Percentiles rank a stretch among this genome's conserved stretches.
phyloP scores from a whole-genome alignment of 495 filamentous ascomycete genomes.

The Glonium stellatum region DNA sequence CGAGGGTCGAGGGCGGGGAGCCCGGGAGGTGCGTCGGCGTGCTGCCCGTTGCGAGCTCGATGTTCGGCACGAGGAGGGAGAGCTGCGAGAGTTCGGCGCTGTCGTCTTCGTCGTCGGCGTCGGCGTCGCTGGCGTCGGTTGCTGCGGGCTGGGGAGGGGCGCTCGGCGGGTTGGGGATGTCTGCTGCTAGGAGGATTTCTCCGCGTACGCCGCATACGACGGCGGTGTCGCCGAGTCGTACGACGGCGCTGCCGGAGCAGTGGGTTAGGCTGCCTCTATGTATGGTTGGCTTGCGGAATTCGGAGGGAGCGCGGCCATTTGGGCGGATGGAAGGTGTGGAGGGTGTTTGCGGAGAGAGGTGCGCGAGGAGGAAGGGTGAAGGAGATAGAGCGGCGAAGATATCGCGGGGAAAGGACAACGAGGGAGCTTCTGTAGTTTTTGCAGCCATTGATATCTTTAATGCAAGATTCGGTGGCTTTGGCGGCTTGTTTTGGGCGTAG shows the following conservation, averaged over 20 bases:
- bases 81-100: slow-evolving; percentile 47
- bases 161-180: slow-evolving; percentile 50
- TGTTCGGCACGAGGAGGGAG: slow-evolving; percentile 81
- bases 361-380: slow-evolving; percentile 78
- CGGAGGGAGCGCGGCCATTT: slow-evolving; percentile 64
- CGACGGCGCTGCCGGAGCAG: slow-evolving; percentile 79
- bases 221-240: slow-evolving; percentile 80
- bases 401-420: slow-evolving; percentile 65
- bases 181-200: slow-evolving; percentile 67
- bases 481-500: neutral
- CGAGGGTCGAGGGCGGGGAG: slow-evolving; percentile 66
- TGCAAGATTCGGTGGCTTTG: neutral
- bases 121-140: neutral
- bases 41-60: slow-evolving; percentile 84
- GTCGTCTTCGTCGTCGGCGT: slow-evolving; percentile 18
- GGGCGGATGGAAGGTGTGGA: slow-evolving; percentile 56
- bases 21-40: slow-evolving; percentile 79
- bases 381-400: slow-evolving; percentile 89
- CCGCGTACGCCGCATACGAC: slow-evolving; percentile 85
- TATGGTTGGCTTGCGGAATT: slow-evolving; percentile 61
- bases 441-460: neutral
- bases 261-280: slow-evolving; percentile 80
- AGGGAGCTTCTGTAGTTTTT: slow-evolving; percentile 28
- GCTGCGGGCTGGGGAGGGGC: neutral
- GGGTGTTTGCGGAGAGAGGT: slow-evolving; percentile 59